Percentiles rank a stretch among this genome's conserved stretches.
These are phyloP conservation scores for Bullera alba DNA, from an alignment of 768 basidiomycete genomes.

Conservation along the genomic window DNA sequence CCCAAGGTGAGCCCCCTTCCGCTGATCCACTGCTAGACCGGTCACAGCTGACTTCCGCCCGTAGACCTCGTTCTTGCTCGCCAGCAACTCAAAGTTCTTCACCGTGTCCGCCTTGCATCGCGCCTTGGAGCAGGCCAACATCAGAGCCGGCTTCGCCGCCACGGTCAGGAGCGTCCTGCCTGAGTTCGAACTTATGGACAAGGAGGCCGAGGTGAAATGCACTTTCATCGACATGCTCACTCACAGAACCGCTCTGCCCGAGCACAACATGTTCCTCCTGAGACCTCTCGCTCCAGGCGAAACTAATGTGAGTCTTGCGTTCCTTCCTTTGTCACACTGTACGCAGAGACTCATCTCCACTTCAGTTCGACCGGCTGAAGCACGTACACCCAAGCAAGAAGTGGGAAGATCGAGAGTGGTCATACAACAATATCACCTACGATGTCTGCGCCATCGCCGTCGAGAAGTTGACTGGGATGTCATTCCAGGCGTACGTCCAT, in stretches of 20 bases:
- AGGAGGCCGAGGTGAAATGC: not conserved
- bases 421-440: not conserved
- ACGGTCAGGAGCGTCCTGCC: conserved; percentile 2
- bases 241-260: not conserved
- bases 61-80: not conserved
- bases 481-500: not conserved
- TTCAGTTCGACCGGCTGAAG: not conserved
- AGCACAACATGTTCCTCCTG: not conserved
- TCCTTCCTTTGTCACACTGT: too few species aligned
- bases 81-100: not conserved
- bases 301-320: not conserved
- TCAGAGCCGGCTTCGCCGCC: not conserved
- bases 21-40: not conserved
- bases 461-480: not conserved
- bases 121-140: not conserved
- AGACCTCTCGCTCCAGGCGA: not conserved
- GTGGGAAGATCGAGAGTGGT: not conserved
- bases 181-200: not conserved
- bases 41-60: not conserved
- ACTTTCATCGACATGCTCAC: not conserved
- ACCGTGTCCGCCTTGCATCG: not conserved
- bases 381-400: not conserved
- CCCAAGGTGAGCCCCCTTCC: not conserved
- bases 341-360: not conserved
- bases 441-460: not conserved